Percentiles rank a stretch among this genome's conserved stretches.
Conservation (phyloP, 116 monocot species). For the Thalassia testudinum region DNA sequence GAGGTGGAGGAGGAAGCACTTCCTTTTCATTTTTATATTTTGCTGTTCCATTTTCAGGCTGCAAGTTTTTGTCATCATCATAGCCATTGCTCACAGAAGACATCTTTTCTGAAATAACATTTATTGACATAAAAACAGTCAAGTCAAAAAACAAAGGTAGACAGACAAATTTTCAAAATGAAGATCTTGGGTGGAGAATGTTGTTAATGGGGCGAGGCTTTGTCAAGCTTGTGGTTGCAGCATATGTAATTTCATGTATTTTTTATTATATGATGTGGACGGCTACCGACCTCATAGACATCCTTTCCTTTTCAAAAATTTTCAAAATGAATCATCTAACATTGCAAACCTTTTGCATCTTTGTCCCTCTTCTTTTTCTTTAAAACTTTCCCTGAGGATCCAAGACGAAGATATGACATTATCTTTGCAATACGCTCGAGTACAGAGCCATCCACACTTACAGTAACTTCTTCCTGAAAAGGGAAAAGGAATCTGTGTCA, state of each 20-base stretch:
- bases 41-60: conserved; percentile 22
- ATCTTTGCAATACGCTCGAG: conserved; percentile 98
- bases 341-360: conserved; percentile 85
- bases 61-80: conserved; percentile 38
- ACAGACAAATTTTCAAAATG: too few species aligned
- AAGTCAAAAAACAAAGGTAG: too few species aligned
- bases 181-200: too few species aligned
- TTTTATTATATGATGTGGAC: too few species aligned
- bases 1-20: conserved; percentile 43
- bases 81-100: conserved; percentile 23
- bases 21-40: conserved; percentile 40
- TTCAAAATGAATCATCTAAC: background rate
- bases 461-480: conserved; percentile 82
- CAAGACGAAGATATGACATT: conserved; percentile 99
- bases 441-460: conserved; percentile 89
- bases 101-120: conserved; percentile 40
- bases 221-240: too few species aligned
- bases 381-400: conserved; percentile 95
- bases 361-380: conserved; percentile 99
- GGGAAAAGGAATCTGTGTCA: conserved; percentile 3
- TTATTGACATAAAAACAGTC: too few species aligned
- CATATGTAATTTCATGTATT: too few species aligned
- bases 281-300: too few species aligned
- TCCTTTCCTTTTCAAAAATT: too few species aligned
- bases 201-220: too few species aligned